A percentile compares a stretch with the other conserved stretches of the same genome.
Evolutionary conservation across 179 eudicot genomes (phyloP).

Genomic region (Patellifolia procumbens): DNA sequence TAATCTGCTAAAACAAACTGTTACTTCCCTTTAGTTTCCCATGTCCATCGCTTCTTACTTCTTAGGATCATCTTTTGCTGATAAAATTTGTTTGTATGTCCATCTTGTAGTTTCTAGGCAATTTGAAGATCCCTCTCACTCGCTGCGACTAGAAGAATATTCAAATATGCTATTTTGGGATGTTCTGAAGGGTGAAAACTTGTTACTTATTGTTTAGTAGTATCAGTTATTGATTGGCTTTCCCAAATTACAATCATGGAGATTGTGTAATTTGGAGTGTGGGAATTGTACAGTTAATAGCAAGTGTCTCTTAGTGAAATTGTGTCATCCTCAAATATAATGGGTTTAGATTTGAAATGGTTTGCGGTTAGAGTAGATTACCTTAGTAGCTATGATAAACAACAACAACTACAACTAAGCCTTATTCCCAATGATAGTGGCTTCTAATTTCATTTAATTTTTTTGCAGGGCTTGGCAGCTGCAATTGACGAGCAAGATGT

Average conservation of each 20-base stretch:
- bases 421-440: background rate
- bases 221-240: background rate
- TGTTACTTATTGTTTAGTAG: background rate
- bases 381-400: conserved; percentile 7
- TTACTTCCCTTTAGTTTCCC: background rate
- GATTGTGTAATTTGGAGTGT: background rate
- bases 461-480: conserved; percentile 68
- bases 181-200: background rate
- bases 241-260: background rate
- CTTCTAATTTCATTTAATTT: background rate
- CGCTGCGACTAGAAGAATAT: too few species aligned
- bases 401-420: too few species aligned
- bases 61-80: background rate
- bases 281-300: background rate
- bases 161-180: background rate
- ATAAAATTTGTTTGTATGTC: background rate
- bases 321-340: background rate
- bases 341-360: background rate
- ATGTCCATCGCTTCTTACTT: background rate
- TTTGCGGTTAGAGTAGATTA: background rate
- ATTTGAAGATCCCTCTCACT: background rate
- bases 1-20: conserved; percentile 17
- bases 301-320: too few species aligned
- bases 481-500: conserved; percentile 82
- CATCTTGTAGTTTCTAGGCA: background rate